phyloP scores from a whole-genome alignment of 1,139 yeast species.

The Scheffersomyces stambukii region DNA sequence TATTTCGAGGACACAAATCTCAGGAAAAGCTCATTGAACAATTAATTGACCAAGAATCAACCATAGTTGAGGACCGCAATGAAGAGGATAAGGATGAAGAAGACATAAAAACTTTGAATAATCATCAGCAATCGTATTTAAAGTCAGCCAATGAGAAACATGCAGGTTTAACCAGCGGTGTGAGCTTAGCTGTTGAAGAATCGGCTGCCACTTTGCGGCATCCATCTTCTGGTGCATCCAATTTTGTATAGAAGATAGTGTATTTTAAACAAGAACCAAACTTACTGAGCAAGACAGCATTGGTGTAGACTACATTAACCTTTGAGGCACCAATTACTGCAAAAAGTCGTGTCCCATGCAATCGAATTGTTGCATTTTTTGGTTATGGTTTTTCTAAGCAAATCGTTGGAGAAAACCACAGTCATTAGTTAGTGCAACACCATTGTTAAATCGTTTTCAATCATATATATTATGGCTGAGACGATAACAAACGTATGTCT shows the following conservation, averaged over 20 bases:
- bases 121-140: constrained; percentile 7
- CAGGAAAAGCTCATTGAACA: constrained; percentile 10
- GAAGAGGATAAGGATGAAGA: constrained; percentile 3
- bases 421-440: too few relatives aligned
- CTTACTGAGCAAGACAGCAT: too few relatives aligned
- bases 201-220: constrained; percentile 4
- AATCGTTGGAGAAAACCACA: too few relatives aligned
- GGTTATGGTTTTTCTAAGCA: too few relatives aligned
- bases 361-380: too few relatives aligned
- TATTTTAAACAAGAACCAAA: too few relatives aligned
- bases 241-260: constrained; percentile 3
- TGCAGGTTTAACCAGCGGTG: constrained; percentile 1
- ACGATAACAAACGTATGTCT: too few relatives aligned
- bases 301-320: too few relatives aligned
- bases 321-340: too few relatives aligned
- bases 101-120: constrained; percentile 4
- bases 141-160: constrained; percentile 5
- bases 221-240: constrained; percentile 3
- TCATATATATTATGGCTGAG: too few relatives aligned
- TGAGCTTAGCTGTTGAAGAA: constrained; percentile 1
- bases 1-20: constrained; percentile 4
- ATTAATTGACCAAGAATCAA: constrained; percentile 6
- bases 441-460: too few relatives aligned
- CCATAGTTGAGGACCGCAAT: constrained; percentile 2
- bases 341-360: too few relatives aligned